Conservation (phyloP, 495 filamentous ascomycete species). For the Trypethelium eluteriae region DNA sequence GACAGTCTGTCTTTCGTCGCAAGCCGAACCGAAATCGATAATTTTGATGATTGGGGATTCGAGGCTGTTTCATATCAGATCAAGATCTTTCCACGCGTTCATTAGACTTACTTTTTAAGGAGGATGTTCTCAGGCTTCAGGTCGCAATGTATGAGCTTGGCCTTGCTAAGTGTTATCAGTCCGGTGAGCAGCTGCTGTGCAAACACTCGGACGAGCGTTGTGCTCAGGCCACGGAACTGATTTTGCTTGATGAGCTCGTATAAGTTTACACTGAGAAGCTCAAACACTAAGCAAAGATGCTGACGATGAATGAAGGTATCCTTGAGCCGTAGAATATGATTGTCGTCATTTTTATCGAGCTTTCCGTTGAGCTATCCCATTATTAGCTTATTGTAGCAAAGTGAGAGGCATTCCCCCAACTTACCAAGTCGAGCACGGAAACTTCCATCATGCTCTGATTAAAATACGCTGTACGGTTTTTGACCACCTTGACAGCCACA, state of each 20-base stretch:
- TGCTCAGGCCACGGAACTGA: conserved; percentile 95
- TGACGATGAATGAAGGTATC: conserved; percentile 98
- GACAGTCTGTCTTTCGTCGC: conserved; percentile 96
- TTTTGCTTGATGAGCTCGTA: conserved; percentile 99
- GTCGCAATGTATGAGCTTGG: conserved; percentile 95
- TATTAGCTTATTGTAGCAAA: background rate
- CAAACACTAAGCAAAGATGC: conserved; percentile 95
- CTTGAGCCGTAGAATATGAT: conserved; percentile 90
- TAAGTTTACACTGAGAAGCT: conserved; percentile 92
- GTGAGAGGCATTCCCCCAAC: conserved; percentile 21
- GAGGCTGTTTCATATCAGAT: conserved; percentile 45
- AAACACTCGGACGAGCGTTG: conserved; percentile 94
- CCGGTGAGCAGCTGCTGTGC: conserved; percentile 94
- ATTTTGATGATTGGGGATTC: conserved; percentile 99
- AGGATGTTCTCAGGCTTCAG: conserved; percentile 98
- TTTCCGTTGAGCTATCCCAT: conserved; percentile 78
- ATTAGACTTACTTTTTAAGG: conserved; percentile 70
- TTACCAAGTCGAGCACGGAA: conserved; percentile 89
- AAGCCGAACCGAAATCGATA: conserved; percentile 98
- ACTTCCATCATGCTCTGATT: conserved; percentile 99
- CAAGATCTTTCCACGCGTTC: background rate
- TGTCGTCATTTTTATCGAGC: conserved; percentile 98
- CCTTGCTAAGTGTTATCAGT: conserved; percentile 88
- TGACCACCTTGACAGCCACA: conserved; percentile 98
- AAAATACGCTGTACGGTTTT: conserved; percentile 98